Percentiles rank a stretch among this genome's conserved stretches.
Evolutionary conservation across 192 early-diverging fungal species (phyloP).

Genomic region (Phycomyces blakesleeanus): DNA sequence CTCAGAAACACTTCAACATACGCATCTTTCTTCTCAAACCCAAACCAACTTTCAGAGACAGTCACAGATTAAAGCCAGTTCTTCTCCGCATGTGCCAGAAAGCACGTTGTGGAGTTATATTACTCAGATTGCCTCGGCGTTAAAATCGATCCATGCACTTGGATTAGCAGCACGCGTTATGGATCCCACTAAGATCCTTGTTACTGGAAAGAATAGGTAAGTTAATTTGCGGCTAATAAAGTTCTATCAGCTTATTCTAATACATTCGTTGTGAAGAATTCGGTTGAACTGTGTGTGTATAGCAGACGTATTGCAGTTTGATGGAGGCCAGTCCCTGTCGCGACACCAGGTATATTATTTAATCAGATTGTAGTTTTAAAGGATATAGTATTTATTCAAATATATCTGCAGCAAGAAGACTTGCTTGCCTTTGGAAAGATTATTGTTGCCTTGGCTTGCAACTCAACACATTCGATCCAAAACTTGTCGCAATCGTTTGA

Average conservation of each 20-base stretch:
- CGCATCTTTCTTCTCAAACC: constrained; percentile 54
- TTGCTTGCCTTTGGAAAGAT: constrained; percentile 75
- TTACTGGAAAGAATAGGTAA: constrained; percentile 80
- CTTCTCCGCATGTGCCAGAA: constrained; percentile 47
- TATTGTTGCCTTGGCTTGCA: constrained; percentile 70
- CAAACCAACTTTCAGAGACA: constrained; percentile 31
- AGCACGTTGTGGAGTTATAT: constrained; percentile 74
- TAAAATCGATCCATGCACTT: constrained; percentile 78
- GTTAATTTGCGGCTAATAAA: too few species aligned
- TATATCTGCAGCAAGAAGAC: constrained; percentile 88
- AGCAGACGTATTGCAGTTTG: constrained; percentile 68
- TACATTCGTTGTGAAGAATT: constrained; percentile 37
- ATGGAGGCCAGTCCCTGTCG: constrained; percentile 57
- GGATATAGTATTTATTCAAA: too few species aligned
- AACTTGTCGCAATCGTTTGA: constrained; percentile 75
- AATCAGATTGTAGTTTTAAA: too few species aligned
- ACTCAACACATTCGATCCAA: constrained; percentile 58
- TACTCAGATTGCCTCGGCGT: constrained; percentile 66
- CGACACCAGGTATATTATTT: constrained; percentile 51
- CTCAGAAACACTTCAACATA: constrained; percentile 60
- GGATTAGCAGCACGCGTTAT: constrained; percentile 78
- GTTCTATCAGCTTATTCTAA: too few species aligned
- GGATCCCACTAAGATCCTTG: constrained; percentile 75
- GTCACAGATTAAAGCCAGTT: neutral
- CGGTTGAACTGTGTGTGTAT: constrained; percentile 68